These are phyloP conservation scores for Candida patagonica DNA, from an alignment of 805 yeast species.

Conservation along the genomic window DNA sequence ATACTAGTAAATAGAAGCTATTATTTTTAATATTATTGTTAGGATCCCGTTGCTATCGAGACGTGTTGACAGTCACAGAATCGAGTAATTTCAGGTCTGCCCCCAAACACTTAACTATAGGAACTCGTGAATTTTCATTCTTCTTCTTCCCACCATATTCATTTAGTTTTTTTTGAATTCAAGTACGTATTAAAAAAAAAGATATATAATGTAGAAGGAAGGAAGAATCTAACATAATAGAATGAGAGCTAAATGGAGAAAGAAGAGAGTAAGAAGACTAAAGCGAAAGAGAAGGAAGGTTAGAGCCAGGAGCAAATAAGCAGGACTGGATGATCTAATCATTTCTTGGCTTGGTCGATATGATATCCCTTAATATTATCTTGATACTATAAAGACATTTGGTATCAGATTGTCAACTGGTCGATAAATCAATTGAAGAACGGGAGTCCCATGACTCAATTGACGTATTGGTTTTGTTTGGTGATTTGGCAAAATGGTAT, in stretches of 20 bases:
- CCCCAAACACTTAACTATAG: not conserved
- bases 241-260: conserved; percentile 88
- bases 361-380: not conserved
- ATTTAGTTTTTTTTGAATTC: conserved; percentile 4
- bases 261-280: conserved; percentile 99
- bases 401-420: conserved; percentile 1
- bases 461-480: not conserved
- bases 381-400: not conserved
- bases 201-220: not conserved
- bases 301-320: conserved; percentile 80
- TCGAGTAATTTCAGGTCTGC: not conserved
- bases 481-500: conserved; percentile 2
- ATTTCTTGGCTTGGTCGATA: not conserved
- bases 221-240: conserved; percentile 2
- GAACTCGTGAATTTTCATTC: conserved; percentile 2
- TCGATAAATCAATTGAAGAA: not conserved
- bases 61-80: not conserved
- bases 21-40: not conserved
- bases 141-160: conserved; percentile 9
- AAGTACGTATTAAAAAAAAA: conserved; percentile 6
- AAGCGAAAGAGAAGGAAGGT: conserved; percentile 99
- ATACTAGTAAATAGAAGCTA: no score
- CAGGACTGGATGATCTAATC: not conserved
- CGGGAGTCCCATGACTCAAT: conserved; percentile 2
- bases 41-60: not conserved